phyloP scores from a whole-genome alignment of 2,329 filamentous ascomycete species.

The Diaporthe sp. region DNA sequence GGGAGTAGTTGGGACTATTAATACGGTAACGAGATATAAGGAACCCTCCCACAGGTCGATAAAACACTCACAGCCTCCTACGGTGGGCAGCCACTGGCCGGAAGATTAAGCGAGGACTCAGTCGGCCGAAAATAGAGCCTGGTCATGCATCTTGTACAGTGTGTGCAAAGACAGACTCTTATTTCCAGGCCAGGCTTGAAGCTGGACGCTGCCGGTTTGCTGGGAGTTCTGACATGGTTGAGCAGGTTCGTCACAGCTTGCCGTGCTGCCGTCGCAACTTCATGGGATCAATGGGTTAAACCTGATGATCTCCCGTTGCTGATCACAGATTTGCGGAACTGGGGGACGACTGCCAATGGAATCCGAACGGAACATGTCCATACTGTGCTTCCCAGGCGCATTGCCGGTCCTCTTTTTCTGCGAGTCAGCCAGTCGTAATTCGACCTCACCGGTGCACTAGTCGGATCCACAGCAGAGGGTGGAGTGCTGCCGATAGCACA shows the following conservation, averaged over 20 bases:
- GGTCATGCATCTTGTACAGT: neutral
- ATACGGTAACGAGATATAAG: slow-evolving; percentile 7
- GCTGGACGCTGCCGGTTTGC: neutral
- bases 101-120: slow-evolving; percentile 5
- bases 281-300: too few species aligned
- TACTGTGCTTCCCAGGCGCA: neutral
- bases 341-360: neutral
- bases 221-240: neutral
- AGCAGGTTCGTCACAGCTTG: neutral
- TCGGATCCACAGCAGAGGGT: neutral
- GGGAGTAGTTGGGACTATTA: neutral
- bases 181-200: neutral
- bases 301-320: neutral
- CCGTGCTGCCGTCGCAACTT: neutral
- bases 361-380: neutral
- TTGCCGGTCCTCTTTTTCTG: neutral
- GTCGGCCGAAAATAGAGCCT: neutral
- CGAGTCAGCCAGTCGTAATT: slow-evolving; percentile 27
- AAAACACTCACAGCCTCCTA: slow-evolving; percentile 19
- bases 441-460: slow-evolving; percentile 13
- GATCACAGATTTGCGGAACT: too few species aligned
- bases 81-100: neutral
- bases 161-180: neutral
- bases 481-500: neutral
- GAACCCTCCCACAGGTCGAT: neutral